Conservation (phyloP, 345 rosid genomes). For the Aurinia saxatilis region DNA sequence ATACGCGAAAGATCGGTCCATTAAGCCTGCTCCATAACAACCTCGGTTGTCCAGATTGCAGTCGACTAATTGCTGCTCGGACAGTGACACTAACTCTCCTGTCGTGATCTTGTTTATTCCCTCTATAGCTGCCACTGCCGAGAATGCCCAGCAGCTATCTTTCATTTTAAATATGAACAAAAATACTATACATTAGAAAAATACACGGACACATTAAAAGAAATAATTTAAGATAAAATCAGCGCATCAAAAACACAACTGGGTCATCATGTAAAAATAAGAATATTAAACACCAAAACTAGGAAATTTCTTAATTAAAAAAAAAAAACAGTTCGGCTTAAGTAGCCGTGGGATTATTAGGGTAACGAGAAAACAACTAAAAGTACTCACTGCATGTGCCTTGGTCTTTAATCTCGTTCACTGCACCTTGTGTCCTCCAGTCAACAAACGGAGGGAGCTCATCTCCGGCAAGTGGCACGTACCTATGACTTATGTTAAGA, state of each 20-base stretch:
- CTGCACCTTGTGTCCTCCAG: conserved; percentile 81
- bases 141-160: conserved; percentile 30
- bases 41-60: conserved; percentile 12
- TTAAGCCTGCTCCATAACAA: not conserved
- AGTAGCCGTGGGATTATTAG: not conserved
- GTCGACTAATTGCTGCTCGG: conserved; percentile 27
- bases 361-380: not conserved
- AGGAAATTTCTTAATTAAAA: too few species aligned
- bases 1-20: conserved; percentile 25
- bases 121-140: conserved; percentile 18
- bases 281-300: too few species aligned
- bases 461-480: conserved; percentile 43
- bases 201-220: too few species aligned
- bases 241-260: not conserved
- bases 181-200: not conserved
- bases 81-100: conserved; percentile 23
- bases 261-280: too few species aligned
- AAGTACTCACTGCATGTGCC: conserved; percentile 55
- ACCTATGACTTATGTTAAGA: conserved; percentile 34
- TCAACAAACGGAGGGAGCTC: conserved; percentile 57
- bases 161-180: not conserved
- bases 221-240: not conserved
- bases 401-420: conserved; percentile 60
- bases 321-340: too few species aligned
- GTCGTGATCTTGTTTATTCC: conserved; percentile 22